Evolutionary conservation across 2,329 filamentous ascomycete genomes (phyloP).

Genomic region (Myriosclerotinia duriaeana): DNA sequence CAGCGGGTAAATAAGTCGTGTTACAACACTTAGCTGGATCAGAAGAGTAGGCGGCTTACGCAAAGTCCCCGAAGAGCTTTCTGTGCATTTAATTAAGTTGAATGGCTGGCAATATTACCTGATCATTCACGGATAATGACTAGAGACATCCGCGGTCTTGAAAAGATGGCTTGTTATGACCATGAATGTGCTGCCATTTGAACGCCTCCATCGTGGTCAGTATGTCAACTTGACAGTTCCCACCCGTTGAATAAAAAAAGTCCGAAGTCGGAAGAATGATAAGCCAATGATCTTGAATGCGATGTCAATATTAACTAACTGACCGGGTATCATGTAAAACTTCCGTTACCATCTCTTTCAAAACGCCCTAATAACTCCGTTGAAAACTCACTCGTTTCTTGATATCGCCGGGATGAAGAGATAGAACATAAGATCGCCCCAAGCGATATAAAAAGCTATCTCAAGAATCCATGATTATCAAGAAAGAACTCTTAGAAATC

Average conservation of each 20-base stretch:
- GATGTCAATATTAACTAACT: background rate
- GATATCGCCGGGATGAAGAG: background rate
- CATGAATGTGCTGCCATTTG: background rate
- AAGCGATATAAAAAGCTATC: background rate
- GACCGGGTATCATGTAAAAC: conserved; percentile 18
- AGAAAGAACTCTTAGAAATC: conserved; percentile 53
- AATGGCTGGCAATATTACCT: conserved; percentile 14
- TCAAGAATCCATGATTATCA: conserved; percentile 24
- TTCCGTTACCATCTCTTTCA: background rate
- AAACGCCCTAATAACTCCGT: background rate
- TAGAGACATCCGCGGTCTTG: background rate
- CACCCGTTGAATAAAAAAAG: conserved; percentile 10
- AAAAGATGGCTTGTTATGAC: background rate
- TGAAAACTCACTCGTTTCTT: background rate
- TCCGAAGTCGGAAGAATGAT: background rate
- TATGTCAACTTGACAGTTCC: conserved; percentile 8
- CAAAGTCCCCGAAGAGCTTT: conserved; percentile 19
- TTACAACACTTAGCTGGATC: background rate
- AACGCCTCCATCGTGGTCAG: conserved; percentile 3
- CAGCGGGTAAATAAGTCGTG: background rate
- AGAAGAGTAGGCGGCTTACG: conserved; percentile 3
- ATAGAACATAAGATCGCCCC: background rate
- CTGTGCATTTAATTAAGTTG: conserved; percentile 2
- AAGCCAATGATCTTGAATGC: conserved; percentile 3
- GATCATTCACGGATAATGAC: background rate